Evolutionary conservation across 805 yeast genomes (phyloP).

Genomic region (Martiniozyma abietophila): DNA sequence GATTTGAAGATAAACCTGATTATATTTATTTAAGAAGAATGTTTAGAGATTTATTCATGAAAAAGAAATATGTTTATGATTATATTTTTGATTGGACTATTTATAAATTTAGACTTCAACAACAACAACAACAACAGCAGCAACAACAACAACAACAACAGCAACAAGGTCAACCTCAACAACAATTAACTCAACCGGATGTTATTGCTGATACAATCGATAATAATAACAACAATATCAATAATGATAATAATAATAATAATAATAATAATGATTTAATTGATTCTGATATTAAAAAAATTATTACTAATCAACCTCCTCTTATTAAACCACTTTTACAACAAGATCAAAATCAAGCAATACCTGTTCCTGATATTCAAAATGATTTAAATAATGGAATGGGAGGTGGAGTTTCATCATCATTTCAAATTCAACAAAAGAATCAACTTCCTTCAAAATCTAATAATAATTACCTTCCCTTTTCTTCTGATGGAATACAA

Average conservation of each 20-base stretch:
- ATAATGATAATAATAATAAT: not conserved
- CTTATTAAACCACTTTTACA: constrained; percentile 25
- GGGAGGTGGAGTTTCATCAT: constrained; percentile 4
- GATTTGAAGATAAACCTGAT: constrained; percentile 96
- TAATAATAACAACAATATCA: constrained; percentile 6
- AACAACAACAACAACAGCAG: constrained; percentile 30
- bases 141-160: constrained; percentile 19
- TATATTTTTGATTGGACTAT: constrained; percentile 96
- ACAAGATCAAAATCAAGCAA: constrained; percentile 24
- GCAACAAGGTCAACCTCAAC: constrained; percentile 15
- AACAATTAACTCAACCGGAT: constrained; percentile 9
- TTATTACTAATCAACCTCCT: too few relatives aligned
- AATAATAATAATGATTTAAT: not conserved
- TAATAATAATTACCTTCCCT: constrained; percentile 18
- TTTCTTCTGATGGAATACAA: too few relatives aligned
- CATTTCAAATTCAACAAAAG: constrained; percentile 13
- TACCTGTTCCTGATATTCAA: constrained; percentile 23
- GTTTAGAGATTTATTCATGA: constrained; percentile 79
- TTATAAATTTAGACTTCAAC: constrained; percentile 61
- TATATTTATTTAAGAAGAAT: constrained; percentile 80
- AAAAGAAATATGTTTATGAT: constrained; percentile 86
- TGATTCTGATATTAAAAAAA: constrained; percentile 2
- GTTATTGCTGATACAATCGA: constrained; percentile 14
- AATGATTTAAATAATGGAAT: constrained; percentile 12
- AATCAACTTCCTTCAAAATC: constrained; percentile 29